phyloP scores from a whole-genome alignment of 345 rosid genomes.

The Alliaria petiolata region DNA sequence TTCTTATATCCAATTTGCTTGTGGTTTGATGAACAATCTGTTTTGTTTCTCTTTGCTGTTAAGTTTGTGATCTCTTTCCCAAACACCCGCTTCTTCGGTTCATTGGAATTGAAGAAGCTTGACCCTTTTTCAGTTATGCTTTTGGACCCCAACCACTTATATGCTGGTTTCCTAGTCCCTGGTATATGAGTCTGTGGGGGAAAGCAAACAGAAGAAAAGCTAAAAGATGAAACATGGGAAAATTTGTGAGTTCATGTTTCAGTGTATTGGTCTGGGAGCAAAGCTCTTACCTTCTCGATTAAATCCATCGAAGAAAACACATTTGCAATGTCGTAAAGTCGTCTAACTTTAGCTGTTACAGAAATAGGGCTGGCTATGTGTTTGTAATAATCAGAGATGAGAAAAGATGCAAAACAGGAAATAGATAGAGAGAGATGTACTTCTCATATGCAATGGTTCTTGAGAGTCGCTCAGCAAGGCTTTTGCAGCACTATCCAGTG shows the following conservation, averaged over 20 bases:
- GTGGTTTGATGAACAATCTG: conserved; percentile 29
- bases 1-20: conserved; percentile 28
- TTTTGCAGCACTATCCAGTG: conserved; percentile 70
- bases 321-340: conserved; percentile 85
- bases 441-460: conserved; percentile 64
- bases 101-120: conserved; percentile 9
- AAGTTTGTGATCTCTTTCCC: conserved; percentile 66
- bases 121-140: conserved; percentile 31
- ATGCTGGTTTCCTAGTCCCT: conserved; percentile 71
- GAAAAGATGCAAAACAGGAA: background rate
- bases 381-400: background rate
- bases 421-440: conserved; percentile 42
- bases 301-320: conserved; percentile 69
- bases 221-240: background rate
- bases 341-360: conserved; percentile 76
- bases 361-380: conserved; percentile 8
- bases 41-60: conserved; percentile 42
- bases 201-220: background rate
- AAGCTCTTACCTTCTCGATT: conserved; percentile 58
- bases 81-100: conserved; percentile 61
- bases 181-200: conserved; percentile 60
- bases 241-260: background rate
- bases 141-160: conserved; percentile 73
- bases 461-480: conserved; percentile 58
- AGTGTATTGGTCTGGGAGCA: background rate